phyloP scores from a whole-genome alignment of 129 eudicot species.

The Escallonia herrerae region DNA sequence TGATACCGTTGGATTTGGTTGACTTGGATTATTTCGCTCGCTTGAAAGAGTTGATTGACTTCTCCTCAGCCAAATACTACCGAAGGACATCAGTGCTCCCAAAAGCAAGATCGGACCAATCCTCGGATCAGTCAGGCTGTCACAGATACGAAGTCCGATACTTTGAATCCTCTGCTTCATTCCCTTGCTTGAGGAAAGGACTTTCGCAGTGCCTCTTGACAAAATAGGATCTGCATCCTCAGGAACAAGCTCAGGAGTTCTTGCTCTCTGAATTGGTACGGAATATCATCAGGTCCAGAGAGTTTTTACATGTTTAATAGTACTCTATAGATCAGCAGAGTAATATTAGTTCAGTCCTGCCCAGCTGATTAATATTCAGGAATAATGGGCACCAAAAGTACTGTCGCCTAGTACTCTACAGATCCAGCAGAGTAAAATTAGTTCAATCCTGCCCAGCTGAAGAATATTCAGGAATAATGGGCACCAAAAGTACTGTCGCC shows the following conservation, averaged over 20 bases:
- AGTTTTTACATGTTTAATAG: neutral
- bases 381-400: too few relatives aligned
- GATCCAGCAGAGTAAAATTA: too few relatives aligned
- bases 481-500: too few relatives aligned
- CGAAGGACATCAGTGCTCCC: slow-evolving; percentile 75
- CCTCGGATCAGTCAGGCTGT: slow-evolving; percentile 64
- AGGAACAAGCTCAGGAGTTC: slow-evolving; percentile 76
- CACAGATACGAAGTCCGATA: slow-evolving; percentile 20
- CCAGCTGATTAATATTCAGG: too few relatives aligned
- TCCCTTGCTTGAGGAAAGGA: slow-evolving; percentile 45
- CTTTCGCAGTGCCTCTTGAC: slow-evolving; percentile 46
- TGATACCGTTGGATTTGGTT: slow-evolving; percentile 29
- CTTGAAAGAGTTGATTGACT: slow-evolving; percentile 39
- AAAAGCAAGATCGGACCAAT: slow-evolving; percentile 80
- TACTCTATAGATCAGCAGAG: too few relatives aligned
- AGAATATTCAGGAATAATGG: too few relatives aligned
- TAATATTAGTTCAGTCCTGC: too few relatives aligned
- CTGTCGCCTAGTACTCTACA: too few relatives aligned
- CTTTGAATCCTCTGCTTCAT: slow-evolving; percentile 39
- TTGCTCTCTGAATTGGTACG: slow-evolving; percentile 50
- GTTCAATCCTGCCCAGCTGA: too few relatives aligned
- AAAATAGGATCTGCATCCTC: slow-evolving; percentile 69
- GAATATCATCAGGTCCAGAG: neutral
- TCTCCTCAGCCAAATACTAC: slow-evolving; percentile 60
- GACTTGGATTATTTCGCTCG: slow-evolving; percentile 23